phyloP scores from a whole-genome alignment of 352 stramenopile species.

The Phytophthora multivora region DNA sequence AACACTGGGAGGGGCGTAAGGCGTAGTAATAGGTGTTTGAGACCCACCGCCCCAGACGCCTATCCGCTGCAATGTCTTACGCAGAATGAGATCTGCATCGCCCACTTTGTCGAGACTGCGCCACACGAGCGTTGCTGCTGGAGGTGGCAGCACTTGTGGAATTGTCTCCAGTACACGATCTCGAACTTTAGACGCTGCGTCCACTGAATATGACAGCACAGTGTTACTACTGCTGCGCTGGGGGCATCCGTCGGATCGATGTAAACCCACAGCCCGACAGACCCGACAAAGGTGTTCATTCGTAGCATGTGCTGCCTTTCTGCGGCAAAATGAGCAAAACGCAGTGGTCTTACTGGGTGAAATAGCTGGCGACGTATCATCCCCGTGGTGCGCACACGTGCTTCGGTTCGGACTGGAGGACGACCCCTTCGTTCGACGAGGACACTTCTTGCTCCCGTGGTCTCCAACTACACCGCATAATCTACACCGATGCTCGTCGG shows the following conservation, averaged over 20 bases:
- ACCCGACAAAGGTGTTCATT: slow-evolving; percentile 67
- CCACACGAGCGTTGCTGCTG: slow-evolving; percentile 54
- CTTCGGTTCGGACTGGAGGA: slow-evolving; percentile 4
- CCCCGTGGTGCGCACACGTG: slow-evolving; percentile 25
- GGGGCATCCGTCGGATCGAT: slow-evolving; percentile 67
- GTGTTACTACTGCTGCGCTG: slow-evolving; percentile 40
- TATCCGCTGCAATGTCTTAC: slow-evolving; percentile 69
- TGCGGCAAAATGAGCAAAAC: slow-evolving; percentile 69
- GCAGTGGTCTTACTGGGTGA: slow-evolving; percentile 16
- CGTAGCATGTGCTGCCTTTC: slow-evolving; percentile 55
- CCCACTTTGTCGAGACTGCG: slow-evolving; percentile 77
- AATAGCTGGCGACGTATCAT: slow-evolving; percentile 24
- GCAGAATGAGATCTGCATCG: slow-evolving; percentile 73
- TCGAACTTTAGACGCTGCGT: slow-evolving; percentile 67
- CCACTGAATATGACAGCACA: slow-evolving; percentile 70
- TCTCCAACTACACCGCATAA: slow-evolving; percentile 63
- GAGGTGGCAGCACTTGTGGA: slow-evolving; percentile 53
- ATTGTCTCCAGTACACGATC: slow-evolving; percentile 63
- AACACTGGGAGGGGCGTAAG: slow-evolving; percentile 46
- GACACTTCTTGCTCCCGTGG: slow-evolving; percentile 72
- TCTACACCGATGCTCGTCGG: slow-evolving; percentile 67
- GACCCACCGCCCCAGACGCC: slow-evolving; percentile 83
- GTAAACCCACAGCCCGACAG: slow-evolving; percentile 53
- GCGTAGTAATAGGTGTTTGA: slow-evolving; percentile 82
- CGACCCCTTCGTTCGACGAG: slow-evolving; percentile 17